Percentiles rank a stretch among this genome's conserved stretches.
phyloP scores from a whole-genome alignment of 805 yeast species.

The Candida quercuum region DNA sequence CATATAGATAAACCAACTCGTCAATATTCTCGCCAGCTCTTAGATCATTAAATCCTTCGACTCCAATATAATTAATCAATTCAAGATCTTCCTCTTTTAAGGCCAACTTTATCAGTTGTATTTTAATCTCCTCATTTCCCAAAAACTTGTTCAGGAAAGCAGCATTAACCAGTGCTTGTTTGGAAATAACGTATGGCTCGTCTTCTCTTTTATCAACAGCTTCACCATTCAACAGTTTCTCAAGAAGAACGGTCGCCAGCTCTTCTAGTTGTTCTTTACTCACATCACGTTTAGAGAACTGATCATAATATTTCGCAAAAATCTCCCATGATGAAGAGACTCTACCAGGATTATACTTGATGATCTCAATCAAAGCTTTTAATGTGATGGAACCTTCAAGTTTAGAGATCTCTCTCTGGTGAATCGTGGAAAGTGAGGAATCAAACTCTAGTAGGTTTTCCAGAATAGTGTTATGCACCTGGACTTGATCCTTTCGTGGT shows the following conservation, averaged over 20 bases:
- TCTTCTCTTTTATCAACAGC: constrained; percentile 24
- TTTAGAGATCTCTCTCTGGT: constrained; percentile 17
- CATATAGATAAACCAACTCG: too few relatives aligned
- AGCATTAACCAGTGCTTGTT: constrained; percentile 19
- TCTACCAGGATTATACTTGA: constrained; percentile 47
- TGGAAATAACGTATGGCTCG: constrained; percentile 25
- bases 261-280: constrained; percentile 10
- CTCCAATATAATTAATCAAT: constrained; percentile 9
- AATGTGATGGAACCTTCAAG: constrained; percentile 14
- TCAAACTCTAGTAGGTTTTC: constrained; percentile 24
- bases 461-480: constrained; percentile 23
- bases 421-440: constrained; percentile 24
- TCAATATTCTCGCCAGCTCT: background rate
- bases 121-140: constrained; percentile 9
- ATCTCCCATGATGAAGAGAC: constrained; percentile 46
- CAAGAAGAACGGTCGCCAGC: constrained; percentile 25
- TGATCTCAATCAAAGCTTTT: constrained; percentile 27
- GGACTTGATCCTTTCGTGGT: background rate
- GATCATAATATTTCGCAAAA: constrained; percentile 26
- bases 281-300: background rate
- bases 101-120: constrained; percentile 11
- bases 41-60: constrained; percentile 8
- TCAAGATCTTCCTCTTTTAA: constrained; percentile 5
- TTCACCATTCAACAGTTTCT: constrained; percentile 36
- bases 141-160: constrained; percentile 21